Base-by-base conservation (phyloP, 2,329 filamentous ascomycete species). In the Pyricularia grisea region DNA sequence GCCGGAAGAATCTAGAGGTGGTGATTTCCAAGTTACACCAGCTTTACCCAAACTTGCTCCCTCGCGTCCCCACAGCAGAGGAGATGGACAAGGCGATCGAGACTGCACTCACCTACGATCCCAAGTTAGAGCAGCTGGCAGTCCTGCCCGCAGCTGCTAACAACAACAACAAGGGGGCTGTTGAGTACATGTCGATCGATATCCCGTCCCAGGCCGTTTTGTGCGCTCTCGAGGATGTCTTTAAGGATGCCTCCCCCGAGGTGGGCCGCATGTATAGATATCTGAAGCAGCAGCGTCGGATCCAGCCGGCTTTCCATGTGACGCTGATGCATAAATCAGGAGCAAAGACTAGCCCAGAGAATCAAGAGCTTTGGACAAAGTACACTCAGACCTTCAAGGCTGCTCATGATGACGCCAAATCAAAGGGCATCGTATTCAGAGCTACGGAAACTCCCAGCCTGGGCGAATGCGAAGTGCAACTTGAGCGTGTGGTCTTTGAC, bases 221-320 rank as follows among this genome's bases (percentile, higher is more conserved):
- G 11, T 72, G 81, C 2, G 82, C 88, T 12, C 87, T 98, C 3
- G 88, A 93, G 11, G 85, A 86, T 67, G 81, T 90, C 17, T 97
- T 99, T 78, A 80, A 82, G 27, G 79, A 81, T 6, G 79, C 83
- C 6, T 77, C 79, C 2, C 74, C 86, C 0, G 79, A 87, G 4
- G 80, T 86, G 20, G 81, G 87, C n/a, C 83, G 81, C 27, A 89
- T 97, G 75, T 99, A 92, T 81, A 87, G 85, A 74, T 87, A 92
- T 69, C 85, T 99, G 42, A 87, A 91, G 77, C 85, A 90, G 73
- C 85, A 84, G 2, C 85, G 90, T 25, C 91, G 95, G 68, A 80
- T 98, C 6, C 94, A 98, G 78, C 76, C 85, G n/a, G 85, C 89
- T 60, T 99, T 98, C 77, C 95, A 99, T 77, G 92, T 99, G 70